phyloP scores from a whole-genome alignment of 2,329 filamentous ascomycete species.

The Fusarium heterosporum region DNA sequence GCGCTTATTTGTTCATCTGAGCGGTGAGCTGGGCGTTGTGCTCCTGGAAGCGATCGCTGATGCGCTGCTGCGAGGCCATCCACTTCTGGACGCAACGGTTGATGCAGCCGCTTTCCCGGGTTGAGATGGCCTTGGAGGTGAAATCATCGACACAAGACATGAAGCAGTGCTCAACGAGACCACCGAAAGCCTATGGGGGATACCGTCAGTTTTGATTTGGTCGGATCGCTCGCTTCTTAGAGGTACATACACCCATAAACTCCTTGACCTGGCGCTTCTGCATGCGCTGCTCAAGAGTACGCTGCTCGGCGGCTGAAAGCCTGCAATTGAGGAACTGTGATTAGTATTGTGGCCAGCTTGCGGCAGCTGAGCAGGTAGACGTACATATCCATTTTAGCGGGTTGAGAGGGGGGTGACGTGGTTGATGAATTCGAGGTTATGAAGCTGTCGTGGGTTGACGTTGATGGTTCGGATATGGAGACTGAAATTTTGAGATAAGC shows the following conservation, averaged over 20 bases:
- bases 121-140: conserved; percentile 92
- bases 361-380: background rate
- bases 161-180: conserved; percentile 85
- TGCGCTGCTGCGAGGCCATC: conserved; percentile 88
- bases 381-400: conserved; percentile 50
- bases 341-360: conserved; percentile 2
- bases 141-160: conserved; percentile 98
- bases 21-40: conserved; percentile 71
- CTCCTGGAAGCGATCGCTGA: conserved; percentile 89
- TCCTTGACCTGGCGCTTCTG: conserved; percentile 99
- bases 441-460: conserved; percentile 29
- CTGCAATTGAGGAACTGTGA: conserved; percentile 49
- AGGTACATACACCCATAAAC: conserved; percentile 87
- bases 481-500: conserved; percentile 50
- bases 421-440: conserved; percentile 20
- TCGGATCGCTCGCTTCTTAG: background rate
- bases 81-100: conserved; percentile 96
- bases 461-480: conserved; percentile 27
- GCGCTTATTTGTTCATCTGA: conserved; percentile 58
- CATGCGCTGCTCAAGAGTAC: conserved; percentile 93
- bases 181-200: conserved; percentile 51
- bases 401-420: conserved; percentile 4
- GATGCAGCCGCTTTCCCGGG: conserved; percentile 90
- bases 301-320: conserved; percentile 84
- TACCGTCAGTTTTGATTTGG: background rate